phyloP scores from a whole-genome alignment of 2,329 filamentous ascomycete species.

The Penicillium concentricum region DNA sequence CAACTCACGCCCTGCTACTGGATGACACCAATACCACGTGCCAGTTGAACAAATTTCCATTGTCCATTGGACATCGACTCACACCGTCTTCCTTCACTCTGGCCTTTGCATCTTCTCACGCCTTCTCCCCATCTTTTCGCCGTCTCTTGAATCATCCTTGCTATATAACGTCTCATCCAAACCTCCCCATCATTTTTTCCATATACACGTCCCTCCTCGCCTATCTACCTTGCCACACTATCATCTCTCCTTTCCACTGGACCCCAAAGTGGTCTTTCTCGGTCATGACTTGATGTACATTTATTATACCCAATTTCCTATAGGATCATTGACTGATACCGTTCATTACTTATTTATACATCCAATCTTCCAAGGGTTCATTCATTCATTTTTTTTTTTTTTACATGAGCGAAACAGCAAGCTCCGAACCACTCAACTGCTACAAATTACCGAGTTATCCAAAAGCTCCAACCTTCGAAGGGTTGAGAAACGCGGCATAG shows the following conservation, averaged over 20 bases:
- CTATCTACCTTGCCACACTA: neutral
- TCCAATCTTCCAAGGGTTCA: neutral
- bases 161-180: neutral
- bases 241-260: neutral
- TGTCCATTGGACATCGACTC: neutral
- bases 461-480: neutral
- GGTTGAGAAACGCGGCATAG: neutral
- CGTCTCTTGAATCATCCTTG: neutral
- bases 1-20: neutral
- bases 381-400: neutral
- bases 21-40: neutral
- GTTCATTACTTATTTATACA: neutral
- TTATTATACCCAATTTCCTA: slow-evolving; percentile 21
- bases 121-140: neutral
- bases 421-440: neutral
- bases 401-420: neutral
- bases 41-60: neutral
- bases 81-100: neutral
- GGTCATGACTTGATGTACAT: slow-evolving; percentile 25
- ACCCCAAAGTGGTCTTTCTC: neutral
- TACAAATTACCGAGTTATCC: neutral
- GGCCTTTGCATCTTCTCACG: neutral
- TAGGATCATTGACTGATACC: slow-evolving; percentile 2
- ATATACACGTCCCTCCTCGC: neutral
- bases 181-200: neutral